These are phyloP conservation scores for Thermothielavioides terrestris DNA, from an alignment of 495 filamentous ascomycete genomes.

Conservation along the genomic window DNA sequence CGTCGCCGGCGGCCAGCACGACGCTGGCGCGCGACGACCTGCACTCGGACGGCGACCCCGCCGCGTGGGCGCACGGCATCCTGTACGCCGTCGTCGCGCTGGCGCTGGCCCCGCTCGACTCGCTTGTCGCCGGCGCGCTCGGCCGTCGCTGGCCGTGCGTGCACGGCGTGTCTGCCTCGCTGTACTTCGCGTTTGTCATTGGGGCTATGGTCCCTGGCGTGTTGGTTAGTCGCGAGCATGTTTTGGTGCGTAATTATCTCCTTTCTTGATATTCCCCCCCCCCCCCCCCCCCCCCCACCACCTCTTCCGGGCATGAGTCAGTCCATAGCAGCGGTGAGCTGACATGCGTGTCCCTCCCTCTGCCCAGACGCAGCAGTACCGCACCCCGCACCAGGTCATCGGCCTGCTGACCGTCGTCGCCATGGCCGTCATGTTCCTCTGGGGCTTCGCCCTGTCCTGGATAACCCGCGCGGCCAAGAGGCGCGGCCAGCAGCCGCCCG, in stretches of 20 bases:
- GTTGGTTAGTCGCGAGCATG: conserved; percentile 41
- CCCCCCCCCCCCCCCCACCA: not conserved
- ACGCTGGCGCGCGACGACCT: conserved; percentile 19
- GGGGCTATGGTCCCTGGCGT: conserved; percentile 45
- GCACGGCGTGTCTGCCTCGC: conserved; percentile 41
- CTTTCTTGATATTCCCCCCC: not conserved
- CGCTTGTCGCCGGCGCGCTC: conserved; percentile 40
- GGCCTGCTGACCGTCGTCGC: conserved; percentile 44
- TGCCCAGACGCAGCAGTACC: conserved; percentile 43
- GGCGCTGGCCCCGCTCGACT: conserved; percentile 47
- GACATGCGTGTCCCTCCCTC: no score
- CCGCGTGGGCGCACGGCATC: conserved; percentile 40
- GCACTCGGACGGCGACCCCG: not conserved
- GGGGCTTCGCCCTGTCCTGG: conserved; percentile 43
- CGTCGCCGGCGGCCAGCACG: conserved; percentile 13
- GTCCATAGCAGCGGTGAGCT: no score
- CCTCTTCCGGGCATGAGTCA: no score
- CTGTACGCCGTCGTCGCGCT: conserved; percentile 46
- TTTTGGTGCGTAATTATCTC: conserved; percentile 37
- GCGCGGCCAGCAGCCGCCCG: conserved; percentile 27
- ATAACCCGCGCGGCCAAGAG: conserved; percentile 37
- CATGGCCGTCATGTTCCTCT: conserved; percentile 39
- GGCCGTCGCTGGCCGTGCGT: conserved; percentile 31
- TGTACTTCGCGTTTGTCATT: conserved; percentile 37
- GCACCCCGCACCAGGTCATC: conserved; percentile 50